Base-by-base conservation (phyloP, 345 rosid species). In the Alliaria petiolata region DNA sequence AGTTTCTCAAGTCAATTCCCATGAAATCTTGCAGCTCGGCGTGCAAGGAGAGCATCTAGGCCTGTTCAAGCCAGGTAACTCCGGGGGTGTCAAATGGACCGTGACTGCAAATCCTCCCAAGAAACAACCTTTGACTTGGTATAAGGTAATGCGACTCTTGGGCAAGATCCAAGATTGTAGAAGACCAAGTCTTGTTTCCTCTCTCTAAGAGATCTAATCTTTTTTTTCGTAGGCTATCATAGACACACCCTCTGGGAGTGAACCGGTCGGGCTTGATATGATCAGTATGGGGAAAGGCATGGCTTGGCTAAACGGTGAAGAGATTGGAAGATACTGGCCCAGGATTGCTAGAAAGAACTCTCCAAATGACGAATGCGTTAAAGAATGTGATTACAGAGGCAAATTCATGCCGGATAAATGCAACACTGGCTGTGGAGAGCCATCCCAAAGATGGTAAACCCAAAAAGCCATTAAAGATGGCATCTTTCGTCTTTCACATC, bases 221-320 rank as follows among this genome's bases (percentile, higher is more conserved):
- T 67, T 33, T 22, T 22, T 1, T 22, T 52, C 60, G 65, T 80
- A 95, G 99, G 89, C 77, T 76, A 74, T 82, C 46, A 85, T 95
- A 67, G 90, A 89, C 62, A 61, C 84, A 74, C 99, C 99, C 55
- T 59, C 84, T 0, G 96, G 97, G 17, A 74, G 82, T 85, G 99
- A 91, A 72, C 99, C 96, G 2, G 73, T 88, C 13, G 99, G 95
- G 67, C 75, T 91, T 43, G 97, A 91, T 71, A 91, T 95, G 99
- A 51, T 89, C 56, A 76, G 82, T 57, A 88, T 91, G 97, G 99
- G 96, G 49, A 95, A 95, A 84, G 97, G 97, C 26, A 86, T 85
- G 75, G 99, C 95, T 44, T 91, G 99, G 99, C 78, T 95, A 81
- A 89, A 91, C 25, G 99, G 99, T n/a, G 90, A 95, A 84, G 92